Conservation (phyloP, 495 filamentous ascomycete species). For the Talaromyces trachyspermus region DNA sequence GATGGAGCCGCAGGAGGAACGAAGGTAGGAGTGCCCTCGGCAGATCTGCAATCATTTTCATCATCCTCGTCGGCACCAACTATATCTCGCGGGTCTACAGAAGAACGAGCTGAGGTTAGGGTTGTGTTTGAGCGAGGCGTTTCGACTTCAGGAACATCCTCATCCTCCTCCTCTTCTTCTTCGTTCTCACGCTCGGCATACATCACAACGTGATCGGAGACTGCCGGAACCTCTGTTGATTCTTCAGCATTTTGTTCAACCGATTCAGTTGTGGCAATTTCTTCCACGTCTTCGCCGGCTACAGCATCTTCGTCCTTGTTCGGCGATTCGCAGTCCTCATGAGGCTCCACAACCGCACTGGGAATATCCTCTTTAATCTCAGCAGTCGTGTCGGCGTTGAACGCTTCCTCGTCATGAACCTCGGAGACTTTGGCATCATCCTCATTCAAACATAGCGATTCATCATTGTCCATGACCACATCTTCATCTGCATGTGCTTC, state of each 20-base stretch:
- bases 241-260: constrained; percentile 6
- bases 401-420: background rate
- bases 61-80: constrained; percentile 13
- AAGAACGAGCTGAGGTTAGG: background rate
- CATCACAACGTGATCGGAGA: background rate
- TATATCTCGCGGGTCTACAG: background rate
- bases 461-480: constrained; percentile 7
- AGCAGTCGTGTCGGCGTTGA: background rate
- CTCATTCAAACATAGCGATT: constrained; percentile 13
- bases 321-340: constrained; percentile 8
- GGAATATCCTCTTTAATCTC: constrained; percentile 9
- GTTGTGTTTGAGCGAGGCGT: background rate
- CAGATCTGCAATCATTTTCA: background rate
- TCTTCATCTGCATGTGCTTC: too few species aligned
- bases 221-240: background rate
- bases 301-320: background rate
- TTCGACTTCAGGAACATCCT: background rate
- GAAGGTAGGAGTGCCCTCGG: background rate
- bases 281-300: constrained; percentile 8
- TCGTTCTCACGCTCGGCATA: background rate
- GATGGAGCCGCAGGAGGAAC: constrained; percentile 15
- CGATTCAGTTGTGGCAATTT: constrained; percentile 15
- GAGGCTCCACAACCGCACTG: background rate
- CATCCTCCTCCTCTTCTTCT: too few species aligned
- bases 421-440: too few species aligned